These are phyloP conservation scores for Pythium vanterpoolii DNA, from an alignment of 352 stramenopile species.

Conservation along the genomic window DNA sequence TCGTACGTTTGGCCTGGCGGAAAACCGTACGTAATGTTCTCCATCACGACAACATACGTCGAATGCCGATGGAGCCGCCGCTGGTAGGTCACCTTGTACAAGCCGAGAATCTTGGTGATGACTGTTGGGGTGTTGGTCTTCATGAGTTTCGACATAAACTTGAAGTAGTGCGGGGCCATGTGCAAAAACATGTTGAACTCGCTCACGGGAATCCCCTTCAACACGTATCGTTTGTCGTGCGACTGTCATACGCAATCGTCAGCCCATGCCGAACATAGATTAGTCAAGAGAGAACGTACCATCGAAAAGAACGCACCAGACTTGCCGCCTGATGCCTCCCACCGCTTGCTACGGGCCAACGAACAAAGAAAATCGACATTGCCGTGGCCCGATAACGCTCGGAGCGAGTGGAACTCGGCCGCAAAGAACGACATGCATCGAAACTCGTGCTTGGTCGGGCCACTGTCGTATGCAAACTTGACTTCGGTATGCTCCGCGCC, in stretches of 20 bases:
- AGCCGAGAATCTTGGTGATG: conserved; percentile 82
- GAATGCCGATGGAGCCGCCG: conserved; percentile 64
- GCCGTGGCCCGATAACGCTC: conserved; percentile 53
- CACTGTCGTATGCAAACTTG: conserved; percentile 65
- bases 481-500: conserved; percentile 79
- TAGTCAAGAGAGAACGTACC: conserved; percentile 30
- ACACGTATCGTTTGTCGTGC: conserved; percentile 79
- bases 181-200: conserved; percentile 91
- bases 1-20: conserved; percentile 81
- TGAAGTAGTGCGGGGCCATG: conserved; percentile 86
- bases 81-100: conserved; percentile 76
- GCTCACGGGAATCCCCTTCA: conserved; percentile 83
- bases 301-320: conserved; percentile 85
- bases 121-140: conserved; percentile 55
- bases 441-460: conserved; percentile 51
- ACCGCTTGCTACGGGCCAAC: conserved; percentile 69
- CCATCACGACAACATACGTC: conserved; percentile 85
- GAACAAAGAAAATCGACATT: conserved; percentile 84
- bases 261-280: conserved; percentile 1
- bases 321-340: conserved; percentile 78
- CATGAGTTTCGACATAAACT: conserved; percentile 73
- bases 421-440: conserved; percentile 78
- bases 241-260: conserved; percentile 27
- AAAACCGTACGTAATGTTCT: conserved; percentile 83
- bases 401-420: conserved; percentile 78